phyloP scores from a whole-genome alignment of 2,329 filamentous ascomycete species.

The Pyrenochaeta sp. region DNA sequence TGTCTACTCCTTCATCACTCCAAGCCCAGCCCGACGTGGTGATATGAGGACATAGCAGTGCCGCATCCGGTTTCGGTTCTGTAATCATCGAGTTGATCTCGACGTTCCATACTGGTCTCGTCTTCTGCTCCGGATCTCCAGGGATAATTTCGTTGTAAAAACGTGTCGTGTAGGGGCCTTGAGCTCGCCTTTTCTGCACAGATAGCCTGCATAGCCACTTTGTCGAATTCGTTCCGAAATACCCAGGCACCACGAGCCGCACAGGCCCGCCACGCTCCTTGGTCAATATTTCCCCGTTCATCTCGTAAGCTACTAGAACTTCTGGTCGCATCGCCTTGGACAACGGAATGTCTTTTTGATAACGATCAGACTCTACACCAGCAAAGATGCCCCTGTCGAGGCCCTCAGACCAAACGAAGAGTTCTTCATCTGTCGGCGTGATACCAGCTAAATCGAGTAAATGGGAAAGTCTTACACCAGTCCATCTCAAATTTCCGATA shows the following conservation, averaged over 20 bases:
- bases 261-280: constrained; percentile 40
- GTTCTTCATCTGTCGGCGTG: constrained; percentile 4
- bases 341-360: constrained; percentile 45
- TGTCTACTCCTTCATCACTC: constrained; percentile 26
- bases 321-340: constrained; percentile 32
- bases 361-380: constrained; percentile 33
- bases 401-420: constrained; percentile 42
- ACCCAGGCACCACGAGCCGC: constrained; percentile 42
- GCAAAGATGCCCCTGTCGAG: constrained; percentile 39
- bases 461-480: constrained; percentile 37
- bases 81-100: constrained; percentile 41
- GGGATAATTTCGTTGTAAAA: constrained; percentile 38
- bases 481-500: constrained; percentile 49
- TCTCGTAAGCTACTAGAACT: constrained; percentile 38
- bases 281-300: constrained; percentile 33
- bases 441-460: constrained; percentile 32
- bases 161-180: constrained; percentile 35
- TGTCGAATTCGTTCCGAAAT: constrained; percentile 44
- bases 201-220: constrained; percentile 42
- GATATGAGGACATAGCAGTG: constrained; percentile 6
- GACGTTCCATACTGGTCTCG: constrained; percentile 36
- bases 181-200: constrained; percentile 23
- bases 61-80: constrained; percentile 19
- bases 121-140: constrained; percentile 10
- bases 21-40: constrained; percentile 38